Evolutionary conservation across 192 early-diverging fungal species (phyloP), one percentile per base, ranked within the genome.

Genomic region (Coemansia sp.): DNA sequence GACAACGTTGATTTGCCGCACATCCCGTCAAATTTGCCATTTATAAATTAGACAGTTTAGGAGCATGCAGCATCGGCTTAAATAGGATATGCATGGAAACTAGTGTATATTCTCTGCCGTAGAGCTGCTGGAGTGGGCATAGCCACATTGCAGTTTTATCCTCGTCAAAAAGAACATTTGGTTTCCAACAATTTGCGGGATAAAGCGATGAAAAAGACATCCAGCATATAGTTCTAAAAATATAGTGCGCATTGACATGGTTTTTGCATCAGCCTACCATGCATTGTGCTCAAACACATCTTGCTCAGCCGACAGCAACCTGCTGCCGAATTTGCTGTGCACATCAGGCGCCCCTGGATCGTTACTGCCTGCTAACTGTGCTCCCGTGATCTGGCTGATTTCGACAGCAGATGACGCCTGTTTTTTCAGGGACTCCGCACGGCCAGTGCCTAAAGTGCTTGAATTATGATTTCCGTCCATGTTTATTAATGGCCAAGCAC

Each of bases 221-320:
- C 48, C 48, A 15, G 19, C 48, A 17, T 8, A 49, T n/a, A 5
- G 15, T 49, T 49, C 48, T 49, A 49, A 49, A 49, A 17, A 47
- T 47, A 47, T 17, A 47, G 43, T 17, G 43, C 43, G n/a, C 12
- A 47, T 49, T 49, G 48, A 49, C 48, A 49, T 49, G 48, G 3
- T 49, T 49, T 47, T 45, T 45, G 22, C 21, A 38, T 23, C 56
- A 43, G 67, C 65, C 37, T 87, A 92, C 94, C 97, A 98, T 22
- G 97, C 97, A 72, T 97, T 98, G 68, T 92, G 88, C 38, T 87
- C 84, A 67, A 91, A 97, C 4, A 97, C 94, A 47, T 87, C 75
- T 38, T 87, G 84, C 39, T 90, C 87, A 64, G 90, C 83, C 22
- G 75, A 82, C 57, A 98, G 80, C 47, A 87, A 68, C 11, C 95